Conservation (phyloP, 2,329 filamentous ascomycete genomes). For the Lachnellula hyalina region DNA sequence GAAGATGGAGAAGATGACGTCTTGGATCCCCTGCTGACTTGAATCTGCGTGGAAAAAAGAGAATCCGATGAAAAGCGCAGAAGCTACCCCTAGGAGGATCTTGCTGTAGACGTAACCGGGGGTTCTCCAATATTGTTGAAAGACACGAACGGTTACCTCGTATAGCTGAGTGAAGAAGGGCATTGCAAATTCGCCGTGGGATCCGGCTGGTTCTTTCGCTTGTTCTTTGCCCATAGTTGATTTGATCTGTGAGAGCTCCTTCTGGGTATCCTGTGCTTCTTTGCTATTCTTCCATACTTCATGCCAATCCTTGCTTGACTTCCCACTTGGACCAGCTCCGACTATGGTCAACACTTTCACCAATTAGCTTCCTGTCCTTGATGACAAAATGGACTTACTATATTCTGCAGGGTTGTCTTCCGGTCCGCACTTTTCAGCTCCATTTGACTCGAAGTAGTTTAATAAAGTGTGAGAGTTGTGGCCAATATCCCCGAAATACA, state of each 20-base stretch:
- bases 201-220: constrained; percentile 45
- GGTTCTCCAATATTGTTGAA: constrained; percentile 74
- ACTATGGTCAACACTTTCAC: constrained; percentile 36
- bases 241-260: constrained; percentile 30
- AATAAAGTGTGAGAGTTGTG: constrained; percentile 28
- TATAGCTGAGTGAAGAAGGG: constrained; percentile 62
- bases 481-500: constrained; percentile 80
- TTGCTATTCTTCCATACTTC: constrained; percentile 34
- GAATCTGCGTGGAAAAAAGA: constrained; percentile 58
- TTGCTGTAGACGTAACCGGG: constrained; percentile 74
- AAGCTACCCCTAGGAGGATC: constrained; percentile 46
- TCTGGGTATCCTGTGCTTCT: constrained; percentile 30
- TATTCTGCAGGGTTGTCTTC: constrained; percentile 78
- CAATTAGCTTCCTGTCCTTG: neutral
- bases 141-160: constrained; percentile 62
- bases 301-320: constrained; percentile 56
- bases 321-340: constrained; percentile 56
- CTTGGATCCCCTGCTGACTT: constrained; percentile 61
- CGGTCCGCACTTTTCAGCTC: constrained; percentile 58
- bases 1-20: constrained; percentile 68
- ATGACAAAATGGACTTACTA: constrained; percentile 53
- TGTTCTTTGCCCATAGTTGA: constrained; percentile 46
- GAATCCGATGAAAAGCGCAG: constrained; percentile 58
- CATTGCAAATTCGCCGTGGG: constrained; percentile 68
- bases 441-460: constrained; percentile 70